Evolutionary conservation across 805 yeast species (phyloP).

Genomic region (Komagataella mondaviorum): DNA sequence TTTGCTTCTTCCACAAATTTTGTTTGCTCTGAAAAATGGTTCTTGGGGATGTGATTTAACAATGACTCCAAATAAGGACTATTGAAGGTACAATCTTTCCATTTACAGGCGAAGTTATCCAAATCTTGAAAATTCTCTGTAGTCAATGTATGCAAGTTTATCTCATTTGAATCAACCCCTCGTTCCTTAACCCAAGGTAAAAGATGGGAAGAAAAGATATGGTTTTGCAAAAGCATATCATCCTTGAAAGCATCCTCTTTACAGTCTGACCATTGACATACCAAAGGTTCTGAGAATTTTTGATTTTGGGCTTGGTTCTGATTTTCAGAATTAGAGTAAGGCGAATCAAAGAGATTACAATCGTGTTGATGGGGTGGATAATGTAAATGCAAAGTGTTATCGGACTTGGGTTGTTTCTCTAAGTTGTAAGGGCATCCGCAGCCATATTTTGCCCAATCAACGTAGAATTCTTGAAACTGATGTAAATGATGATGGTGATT

Average conservation of each 20-base stretch:
- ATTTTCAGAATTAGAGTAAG: not conserved
- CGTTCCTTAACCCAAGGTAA: slow-evolving; percentile 7
- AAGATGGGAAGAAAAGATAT: slow-evolving; percentile 36
- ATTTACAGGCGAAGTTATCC: slow-evolving; percentile 41
- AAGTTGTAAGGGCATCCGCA: slow-evolving; percentile 22
- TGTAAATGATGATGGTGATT: slow-evolving; percentile 17
- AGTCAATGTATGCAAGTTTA: not conserved
- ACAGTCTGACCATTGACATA: slow-evolving; percentile 66
- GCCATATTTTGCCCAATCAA: slow-evolving; percentile 13
- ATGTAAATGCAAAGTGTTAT: not conserved
- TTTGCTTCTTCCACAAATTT: not conserved
- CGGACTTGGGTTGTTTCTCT: slow-evolving; percentile 18
- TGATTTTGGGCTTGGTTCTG: not conserved
- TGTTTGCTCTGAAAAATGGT: slow-evolving; percentile 22
- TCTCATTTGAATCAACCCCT: not conserved
- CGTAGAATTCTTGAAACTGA: slow-evolving; percentile 13
- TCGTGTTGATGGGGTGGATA: not conserved
- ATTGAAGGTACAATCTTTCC: slow-evolving; percentile 58
- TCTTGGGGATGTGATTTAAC: slow-evolving; percentile 42
- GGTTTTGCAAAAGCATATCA: slow-evolving; percentile 30
- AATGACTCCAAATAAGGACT: slow-evolving; percentile 39
- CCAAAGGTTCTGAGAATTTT: slow-evolving; percentile 9
- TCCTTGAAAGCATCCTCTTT: slow-evolving; percentile 21
- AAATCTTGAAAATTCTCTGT: not conserved
- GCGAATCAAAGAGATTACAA: not conserved